Base-by-base conservation (phyloP, 1,284 basidiomycete genomes). In the Ceratobasidium sp. region DNA sequence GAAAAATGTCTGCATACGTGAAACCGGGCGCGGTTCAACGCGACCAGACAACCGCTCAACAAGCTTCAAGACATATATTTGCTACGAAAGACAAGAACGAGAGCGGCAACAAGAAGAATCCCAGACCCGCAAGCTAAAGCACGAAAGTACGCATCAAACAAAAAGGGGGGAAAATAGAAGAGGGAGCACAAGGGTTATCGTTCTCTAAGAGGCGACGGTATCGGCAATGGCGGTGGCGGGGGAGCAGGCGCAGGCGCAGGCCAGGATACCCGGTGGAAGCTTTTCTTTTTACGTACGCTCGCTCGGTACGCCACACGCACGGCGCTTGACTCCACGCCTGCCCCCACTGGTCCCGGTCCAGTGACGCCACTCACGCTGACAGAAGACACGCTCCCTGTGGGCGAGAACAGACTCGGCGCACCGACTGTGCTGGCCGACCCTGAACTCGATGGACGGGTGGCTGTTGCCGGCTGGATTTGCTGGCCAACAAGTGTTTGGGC, bases 241-340 rank as follows among this genome's bases (percentile, higher is more conserved):
- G n/a, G n/a, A n/a, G n/a, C n/a, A n/a, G n/a, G n/a, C n/a, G 54
- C 40, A 6, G 28, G 66, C n/a, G 66, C 44, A 16, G 53, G 25
- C 74, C 71, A 74, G 14, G 72, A 73, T 16, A 59, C 49, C 46
- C 59, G 61, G 49, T 74, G 72, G 66, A 74, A 74, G 51, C 74
- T 74, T 66, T 73, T 74, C 72, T 73, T 74, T 40, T 67, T 67
- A 14, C 74, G 54, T 11, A 74, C 48, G 64, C 72, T 73, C 9
- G 74, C 66, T 30, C 69, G 67, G 38, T 61, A 74, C 23, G 74
- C 71, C 8, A 53, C 72, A 4, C 72, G 74, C 12, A 73, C 51
- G 12, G 59, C 36, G 49, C 33, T 72, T 25, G 70, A 63, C 30
- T 70, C 54, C 16, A 5, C 21, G 9, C 40, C 23, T 23, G 38